Conservation (phyloP, 371 early-diverging fungal genomes). For the Mucor indicus region DNA sequence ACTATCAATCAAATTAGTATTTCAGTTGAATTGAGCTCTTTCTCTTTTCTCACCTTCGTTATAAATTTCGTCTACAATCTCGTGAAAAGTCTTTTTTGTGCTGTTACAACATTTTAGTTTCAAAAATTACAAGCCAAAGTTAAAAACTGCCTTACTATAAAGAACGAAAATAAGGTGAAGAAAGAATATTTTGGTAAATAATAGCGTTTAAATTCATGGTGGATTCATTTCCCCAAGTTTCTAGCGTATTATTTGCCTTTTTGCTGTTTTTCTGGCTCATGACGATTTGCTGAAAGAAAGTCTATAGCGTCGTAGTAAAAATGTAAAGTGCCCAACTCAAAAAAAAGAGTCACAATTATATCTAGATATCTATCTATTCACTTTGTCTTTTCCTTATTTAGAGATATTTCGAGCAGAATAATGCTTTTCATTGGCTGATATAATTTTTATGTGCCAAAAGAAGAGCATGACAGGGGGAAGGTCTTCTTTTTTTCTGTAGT, state of each 20-base stretch:
- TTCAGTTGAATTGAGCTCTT: background rate
- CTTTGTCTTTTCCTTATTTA: too few species aligned
- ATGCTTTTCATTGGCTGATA: too few species aligned
- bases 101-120: too few species aligned
- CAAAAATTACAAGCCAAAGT: background rate
- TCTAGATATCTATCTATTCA: too few species aligned
- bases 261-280: slow-evolving; percentile 32
- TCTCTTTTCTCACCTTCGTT: slow-evolving; percentile 52
- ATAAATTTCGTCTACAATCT: slow-evolving; percentile 82
- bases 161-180: slow-evolving; percentile 68
- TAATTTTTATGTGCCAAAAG: too few species aligned
- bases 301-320: too few species aligned
- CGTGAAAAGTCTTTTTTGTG: slow-evolving; percentile 77
- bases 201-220: slow-evolving; percentile 87
- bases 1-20: slow-evolving; percentile 21
- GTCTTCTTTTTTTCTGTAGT: background rate
- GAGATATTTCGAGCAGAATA: too few species aligned
- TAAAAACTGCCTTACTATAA: slow-evolving; percentile 51
- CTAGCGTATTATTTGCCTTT: slow-evolving; percentile 53
- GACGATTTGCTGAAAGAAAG: too few species aligned
- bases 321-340: too few species aligned
- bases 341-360: too few species aligned
- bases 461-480: too few species aligned
- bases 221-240: slow-evolving; percentile 74
- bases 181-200: slow-evolving; percentile 68